These are phyloP conservation scores for Saccharum officinarum DNA, from an alignment of 176 grass and related monocot species.

Conservation along the genomic window DNA sequence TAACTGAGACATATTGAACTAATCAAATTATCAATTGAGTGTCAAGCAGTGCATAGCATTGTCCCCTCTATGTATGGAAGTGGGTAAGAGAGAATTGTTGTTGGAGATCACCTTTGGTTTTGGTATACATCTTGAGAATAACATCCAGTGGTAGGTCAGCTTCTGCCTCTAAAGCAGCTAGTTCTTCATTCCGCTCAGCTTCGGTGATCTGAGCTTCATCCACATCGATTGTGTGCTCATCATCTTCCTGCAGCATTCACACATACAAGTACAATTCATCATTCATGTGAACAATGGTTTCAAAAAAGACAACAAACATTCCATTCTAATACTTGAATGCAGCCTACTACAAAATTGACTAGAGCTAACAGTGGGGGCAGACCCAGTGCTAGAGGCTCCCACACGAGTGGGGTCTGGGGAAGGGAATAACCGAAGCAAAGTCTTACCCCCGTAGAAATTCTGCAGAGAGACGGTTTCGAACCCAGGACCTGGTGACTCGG, in stretches of 20 bases:
- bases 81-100: slow-evolving; percentile 32
- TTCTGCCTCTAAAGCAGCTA: slow-evolving; percentile 84
- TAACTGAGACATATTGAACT: slow-evolving; percentile 85
- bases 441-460: too few relatives aligned
- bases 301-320: not conserved
- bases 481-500: too few relatives aligned
- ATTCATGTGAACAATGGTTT: not conserved
- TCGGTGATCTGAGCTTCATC: slow-evolving; percentile 96
- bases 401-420: too few relatives aligned
- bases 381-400: too few relatives aligned
- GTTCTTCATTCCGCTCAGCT: slow-evolving; percentile 75
- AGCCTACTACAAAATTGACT: not conserved
- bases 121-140: slow-evolving; percentile 56
- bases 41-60: slow-evolving; percentile 18
- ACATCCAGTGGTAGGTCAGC: slow-evolving; percentile 85
- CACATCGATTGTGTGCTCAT: slow-evolving; percentile 79
- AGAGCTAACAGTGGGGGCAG: too few relatives aligned
- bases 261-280: not conserved
- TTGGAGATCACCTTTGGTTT: slow-evolving; percentile 46
- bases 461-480: too few relatives aligned
- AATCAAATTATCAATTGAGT: slow-evolving; percentile 65
- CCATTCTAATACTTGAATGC: not conserved
- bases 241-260: slow-evolving; percentile 74
- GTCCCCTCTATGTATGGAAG: slow-evolving; percentile 11
- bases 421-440: too few relatives aligned